Percentiles rank a stretch among this genome's conserved stretches.
These are phyloP conservation scores for Leishmania mexicana DNA, from an alignment of 208 protist species.

Conservation along the genomic window DNA sequence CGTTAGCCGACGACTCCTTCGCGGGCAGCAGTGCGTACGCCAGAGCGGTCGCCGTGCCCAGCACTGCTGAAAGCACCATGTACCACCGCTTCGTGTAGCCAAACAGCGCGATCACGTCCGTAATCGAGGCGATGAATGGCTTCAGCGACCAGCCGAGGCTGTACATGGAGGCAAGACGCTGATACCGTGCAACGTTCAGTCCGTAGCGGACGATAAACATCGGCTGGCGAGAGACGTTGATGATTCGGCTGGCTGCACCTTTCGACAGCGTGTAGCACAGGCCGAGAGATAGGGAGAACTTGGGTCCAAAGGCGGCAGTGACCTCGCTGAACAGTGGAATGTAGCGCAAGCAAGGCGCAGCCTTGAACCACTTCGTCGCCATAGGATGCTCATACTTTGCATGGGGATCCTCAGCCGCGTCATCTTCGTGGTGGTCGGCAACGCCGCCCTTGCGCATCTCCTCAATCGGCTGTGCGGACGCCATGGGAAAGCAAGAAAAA, in stretches of 20 bases:
- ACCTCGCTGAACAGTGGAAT: slow-evolving; percentile 47
- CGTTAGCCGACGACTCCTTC: slow-evolving; percentile 24
- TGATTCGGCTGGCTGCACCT: slow-evolving; percentile 40
- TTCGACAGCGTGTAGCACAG: slow-evolving; percentile 41
- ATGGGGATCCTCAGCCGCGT: background rate
- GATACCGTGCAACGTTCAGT: slow-evolving; percentile 29
- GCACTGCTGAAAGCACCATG: slow-evolving; percentile 34
- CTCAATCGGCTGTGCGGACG: background rate
- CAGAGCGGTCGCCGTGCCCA: slow-evolving; percentile 30
- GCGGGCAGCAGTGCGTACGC: slow-evolving; percentile 41
- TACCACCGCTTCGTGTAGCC: slow-evolving; percentile 64
- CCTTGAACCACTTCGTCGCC: slow-evolving; percentile 19
- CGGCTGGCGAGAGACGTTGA: slow-evolving; percentile 34
- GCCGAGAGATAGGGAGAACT: slow-evolving; percentile 36
- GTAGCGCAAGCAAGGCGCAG: slow-evolving; percentile 21
- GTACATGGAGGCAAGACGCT: slow-evolving; percentile 39
- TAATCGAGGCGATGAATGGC: slow-evolving; percentile 42
- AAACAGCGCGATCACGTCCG: slow-evolving; percentile 45
- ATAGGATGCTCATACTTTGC: slow-evolving; percentile 15
- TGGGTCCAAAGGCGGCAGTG: slow-evolving; percentile 42
- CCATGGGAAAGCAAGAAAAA: slow-evolving; percentile 4
- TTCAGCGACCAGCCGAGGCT: slow-evolving; percentile 54
- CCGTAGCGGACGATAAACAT: slow-evolving; percentile 48
- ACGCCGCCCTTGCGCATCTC: background rate
- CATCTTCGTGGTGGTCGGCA: background rate